These are phyloP conservation scores for Coemansia sp. DNA, from an alignment of 192 early-diverging fungal genomes.

Conservation along the genomic window DNA sequence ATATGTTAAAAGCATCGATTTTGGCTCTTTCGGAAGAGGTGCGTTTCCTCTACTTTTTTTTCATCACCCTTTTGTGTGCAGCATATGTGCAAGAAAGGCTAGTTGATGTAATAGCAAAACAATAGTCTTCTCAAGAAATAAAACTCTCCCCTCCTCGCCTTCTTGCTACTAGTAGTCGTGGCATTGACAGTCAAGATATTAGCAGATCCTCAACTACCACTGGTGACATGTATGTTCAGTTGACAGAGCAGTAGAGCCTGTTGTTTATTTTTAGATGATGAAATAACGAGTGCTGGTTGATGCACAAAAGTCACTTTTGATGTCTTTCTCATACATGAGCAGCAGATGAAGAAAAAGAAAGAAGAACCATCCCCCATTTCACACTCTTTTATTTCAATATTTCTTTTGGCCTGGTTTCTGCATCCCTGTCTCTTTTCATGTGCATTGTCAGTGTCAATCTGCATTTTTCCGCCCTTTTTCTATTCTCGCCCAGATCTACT, in stretches of 20 bases:
- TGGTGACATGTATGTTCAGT: background rate
- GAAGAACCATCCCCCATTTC: background rate
- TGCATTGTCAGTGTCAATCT: slow-evolving; percentile 5
- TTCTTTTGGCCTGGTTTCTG: slow-evolving; percentile 11
- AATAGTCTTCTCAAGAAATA: background rate
- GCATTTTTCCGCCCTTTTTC: slow-evolving; percentile 1
- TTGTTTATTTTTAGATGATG: slow-evolving; percentile 4
- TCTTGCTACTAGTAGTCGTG: too few relatives aligned
- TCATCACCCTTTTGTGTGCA: too few relatives aligned
- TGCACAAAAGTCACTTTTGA: slow-evolving; percentile 12
- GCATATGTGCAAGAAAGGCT: too few relatives aligned
- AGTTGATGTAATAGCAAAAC: background rate
- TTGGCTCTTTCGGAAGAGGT: background rate
- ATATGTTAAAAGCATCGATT: background rate
- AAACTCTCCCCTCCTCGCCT: too few relatives aligned
- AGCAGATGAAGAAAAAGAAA: too few relatives aligned
- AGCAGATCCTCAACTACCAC: too few relatives aligned
- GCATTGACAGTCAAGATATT: too few relatives aligned
- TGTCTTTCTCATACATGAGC: background rate
- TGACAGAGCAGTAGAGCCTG: background rate
- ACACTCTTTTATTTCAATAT: background rate
- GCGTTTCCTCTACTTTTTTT: too few relatives aligned
- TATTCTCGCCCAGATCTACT: background rate
- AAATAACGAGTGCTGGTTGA: background rate
- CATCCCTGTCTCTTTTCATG: slow-evolving; percentile 32